These are phyloP conservation scores for Madurella fahalii DNA, from an alignment of 2,329 filamentous ascomycete species.

Conservation along the genomic window DNA sequence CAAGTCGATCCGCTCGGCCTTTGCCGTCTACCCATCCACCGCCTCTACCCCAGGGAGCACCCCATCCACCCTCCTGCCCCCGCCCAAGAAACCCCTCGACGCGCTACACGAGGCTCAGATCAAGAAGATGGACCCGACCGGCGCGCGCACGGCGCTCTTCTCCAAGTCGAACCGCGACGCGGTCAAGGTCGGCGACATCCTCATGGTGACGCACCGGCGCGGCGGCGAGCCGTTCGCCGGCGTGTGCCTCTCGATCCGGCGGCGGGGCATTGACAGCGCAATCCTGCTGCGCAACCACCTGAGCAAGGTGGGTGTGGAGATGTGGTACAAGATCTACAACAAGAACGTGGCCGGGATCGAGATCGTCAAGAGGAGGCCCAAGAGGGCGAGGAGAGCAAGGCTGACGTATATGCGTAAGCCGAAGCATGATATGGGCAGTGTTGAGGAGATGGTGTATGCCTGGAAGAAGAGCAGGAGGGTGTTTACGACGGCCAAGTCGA, in stretches of 20 bases:
- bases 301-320: conserved; percentile 84
- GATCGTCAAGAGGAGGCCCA: conserved; percentile 80
- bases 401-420: conserved; percentile 89
- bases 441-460: conserved; percentile 71
- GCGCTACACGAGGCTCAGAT: conserved; percentile 67
- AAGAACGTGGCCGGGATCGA: conserved; percentile 88
- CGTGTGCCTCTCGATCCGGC: conserved; percentile 80
- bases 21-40: conserved; percentile 43
- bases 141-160: conserved; percentile 78
- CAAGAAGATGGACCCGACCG: conserved; percentile 73
- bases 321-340: conserved; percentile 95
- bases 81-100: conserved; percentile 55
- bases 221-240: conserved; percentile 87
- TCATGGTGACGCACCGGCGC: conserved; percentile 76
- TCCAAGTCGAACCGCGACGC: conserved; percentile 62
- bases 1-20: conserved; percentile 38
- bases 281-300: conserved; percentile 83
- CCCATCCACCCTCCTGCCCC: conserved; percentile 13
- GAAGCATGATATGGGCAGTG: conserved; percentile 81
- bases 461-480: conserved; percentile 45
- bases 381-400: conserved; percentile 80
- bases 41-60: conserved; percentile 4
- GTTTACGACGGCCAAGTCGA: conserved; percentile 29
- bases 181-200: conserved; percentile 80
- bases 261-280: conserved; percentile 83